Conservation (phyloP, 2,329 filamentous ascomycete genomes). For the Talaromyces sp. region DNA sequence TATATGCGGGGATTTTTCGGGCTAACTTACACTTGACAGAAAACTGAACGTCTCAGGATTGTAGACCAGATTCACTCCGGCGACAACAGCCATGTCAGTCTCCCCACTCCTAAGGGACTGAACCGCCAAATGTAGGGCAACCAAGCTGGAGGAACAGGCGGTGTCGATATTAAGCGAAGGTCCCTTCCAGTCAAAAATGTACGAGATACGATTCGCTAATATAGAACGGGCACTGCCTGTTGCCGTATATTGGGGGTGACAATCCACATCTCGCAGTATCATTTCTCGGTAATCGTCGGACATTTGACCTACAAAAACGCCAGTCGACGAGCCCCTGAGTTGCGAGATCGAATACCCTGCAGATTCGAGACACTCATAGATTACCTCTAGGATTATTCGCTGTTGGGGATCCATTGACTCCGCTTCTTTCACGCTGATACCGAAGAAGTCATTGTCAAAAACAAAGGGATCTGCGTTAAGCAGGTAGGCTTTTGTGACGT, state of each 20-base stretch:
- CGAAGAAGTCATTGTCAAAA: slow-evolving; percentile 28
- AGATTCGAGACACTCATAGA: slow-evolving; percentile 38
- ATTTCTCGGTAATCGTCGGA: slow-evolving; percentile 24
- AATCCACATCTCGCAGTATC: slow-evolving; percentile 18
- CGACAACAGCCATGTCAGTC: slow-evolving; percentile 24
- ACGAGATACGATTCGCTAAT: slow-evolving; percentile 39
- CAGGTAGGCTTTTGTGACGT: slow-evolving; percentile 26
- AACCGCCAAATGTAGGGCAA: slow-evolving; percentile 35
- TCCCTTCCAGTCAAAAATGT: slow-evolving; percentile 40
- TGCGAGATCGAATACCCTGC: slow-evolving; percentile 21
- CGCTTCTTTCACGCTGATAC: slow-evolving; percentile 22
- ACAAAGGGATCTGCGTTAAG: slow-evolving; percentile 21
- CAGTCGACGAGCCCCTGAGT: slow-evolving; percentile 26
- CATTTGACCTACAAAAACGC: slow-evolving; percentile 27
- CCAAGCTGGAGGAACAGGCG: slow-evolving; percentile 44
- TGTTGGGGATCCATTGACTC: slow-evolving; percentile 34
- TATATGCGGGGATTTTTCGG: no score
- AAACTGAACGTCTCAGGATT: slow-evolving; percentile 31
- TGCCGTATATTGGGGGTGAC: slow-evolving; percentile 17
- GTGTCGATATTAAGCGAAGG: slow-evolving; percentile 46
- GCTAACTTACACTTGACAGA: not conserved
- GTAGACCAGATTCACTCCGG: slow-evolving; percentile 26
- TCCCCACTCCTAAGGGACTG: slow-evolving; percentile 28
- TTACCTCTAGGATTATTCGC: slow-evolving; percentile 30
- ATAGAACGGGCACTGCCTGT: slow-evolving; percentile 35